phyloP scores from a whole-genome alignment of 116 monocot species.

The Cymodocea nodosa region DNA sequence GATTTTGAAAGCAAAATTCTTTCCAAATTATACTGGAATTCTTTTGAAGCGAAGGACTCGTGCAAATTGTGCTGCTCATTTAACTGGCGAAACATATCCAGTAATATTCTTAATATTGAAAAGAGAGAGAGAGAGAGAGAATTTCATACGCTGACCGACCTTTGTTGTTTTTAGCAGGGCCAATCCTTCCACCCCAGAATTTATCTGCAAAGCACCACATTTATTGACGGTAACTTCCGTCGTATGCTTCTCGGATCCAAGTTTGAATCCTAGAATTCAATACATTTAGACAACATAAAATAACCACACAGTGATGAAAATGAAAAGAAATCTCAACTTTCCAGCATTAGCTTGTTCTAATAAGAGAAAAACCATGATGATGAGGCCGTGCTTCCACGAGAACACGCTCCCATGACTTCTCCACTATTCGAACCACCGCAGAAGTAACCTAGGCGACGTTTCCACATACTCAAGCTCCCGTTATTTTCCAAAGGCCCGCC shows the following conservation, averaged over 20 bases:
- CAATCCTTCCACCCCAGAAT: conserved; percentile 62
- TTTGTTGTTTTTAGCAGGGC: conserved; percentile 80
- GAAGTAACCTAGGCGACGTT: conserved; percentile 32
- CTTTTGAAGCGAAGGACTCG: too few relatives aligned
- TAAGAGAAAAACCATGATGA: conserved; percentile 40
- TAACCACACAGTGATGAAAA: neutral
- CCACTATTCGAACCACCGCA: conserved; percentile 47
- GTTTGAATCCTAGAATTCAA: conserved; percentile 45
- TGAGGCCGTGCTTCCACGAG: conserved; percentile 47
- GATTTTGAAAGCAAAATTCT: too few relatives aligned
- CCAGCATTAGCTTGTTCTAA: neutral
- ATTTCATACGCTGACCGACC: conserved; percentile 16
- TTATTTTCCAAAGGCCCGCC: neutral
- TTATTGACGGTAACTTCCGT: conserved; percentile 66
- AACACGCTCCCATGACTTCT: conserved; percentile 90
- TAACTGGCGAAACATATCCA: neutral
- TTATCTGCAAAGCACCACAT: conserved; percentile 44
- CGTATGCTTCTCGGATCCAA: conserved; percentile 72
- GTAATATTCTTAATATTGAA: neutral
- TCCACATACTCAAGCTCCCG: neutral
- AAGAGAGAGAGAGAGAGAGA: neutral
- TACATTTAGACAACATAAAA: neutral
- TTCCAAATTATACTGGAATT: too few relatives aligned
- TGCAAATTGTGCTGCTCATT: too few relatives aligned
- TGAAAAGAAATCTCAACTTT: neutral